phyloP scores from a whole-genome alignment of 1,139 yeast species.

The Pichia sp. region DNA sequence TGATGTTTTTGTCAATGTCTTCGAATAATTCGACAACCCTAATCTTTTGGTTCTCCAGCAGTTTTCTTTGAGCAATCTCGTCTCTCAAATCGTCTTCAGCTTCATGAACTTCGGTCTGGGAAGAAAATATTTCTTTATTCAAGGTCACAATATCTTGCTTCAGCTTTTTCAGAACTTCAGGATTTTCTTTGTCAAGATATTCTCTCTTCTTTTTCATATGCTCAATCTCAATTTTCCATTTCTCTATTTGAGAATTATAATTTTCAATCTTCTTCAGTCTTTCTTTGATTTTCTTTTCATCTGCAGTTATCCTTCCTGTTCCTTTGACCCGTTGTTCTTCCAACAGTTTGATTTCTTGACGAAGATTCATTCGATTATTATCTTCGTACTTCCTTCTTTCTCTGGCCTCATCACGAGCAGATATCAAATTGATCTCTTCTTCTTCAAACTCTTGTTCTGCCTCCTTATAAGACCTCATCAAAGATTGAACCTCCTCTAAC shows the following conservation, averaged over 20 bases:
- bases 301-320: constrained; percentile 33
- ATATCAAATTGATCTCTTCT: constrained; percentile 37
- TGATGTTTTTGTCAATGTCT: constrained; percentile 29
- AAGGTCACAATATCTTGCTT: constrained; percentile 27
- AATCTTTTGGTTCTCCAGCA: constrained; percentile 30
- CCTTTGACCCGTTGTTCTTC: constrained; percentile 40
- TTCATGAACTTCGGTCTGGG: constrained; percentile 30
- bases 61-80: constrained; percentile 30
- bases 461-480: constrained; percentile 39
- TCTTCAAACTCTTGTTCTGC: constrained; percentile 40
- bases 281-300: constrained; percentile 28
- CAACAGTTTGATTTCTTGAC: constrained; percentile 46
- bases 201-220: constrained; percentile 28
- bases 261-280: constrained; percentile 32
- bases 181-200: constrained; percentile 21
- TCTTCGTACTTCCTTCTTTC: constrained; percentile 48
- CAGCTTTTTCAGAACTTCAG: constrained; percentile 25
- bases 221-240: constrained; percentile 31
- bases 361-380: constrained; percentile 42
- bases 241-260: constrained; percentile 31
- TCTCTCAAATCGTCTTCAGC: constrained; percentile 41
- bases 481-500: constrained; percentile 45
- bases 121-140: constrained; percentile 29
- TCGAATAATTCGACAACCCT: constrained; percentile 31
- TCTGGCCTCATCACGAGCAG: constrained; percentile 41